Conservation (phyloP, 768 basidiomycete species). For the Paxillus involutus region DNA sequence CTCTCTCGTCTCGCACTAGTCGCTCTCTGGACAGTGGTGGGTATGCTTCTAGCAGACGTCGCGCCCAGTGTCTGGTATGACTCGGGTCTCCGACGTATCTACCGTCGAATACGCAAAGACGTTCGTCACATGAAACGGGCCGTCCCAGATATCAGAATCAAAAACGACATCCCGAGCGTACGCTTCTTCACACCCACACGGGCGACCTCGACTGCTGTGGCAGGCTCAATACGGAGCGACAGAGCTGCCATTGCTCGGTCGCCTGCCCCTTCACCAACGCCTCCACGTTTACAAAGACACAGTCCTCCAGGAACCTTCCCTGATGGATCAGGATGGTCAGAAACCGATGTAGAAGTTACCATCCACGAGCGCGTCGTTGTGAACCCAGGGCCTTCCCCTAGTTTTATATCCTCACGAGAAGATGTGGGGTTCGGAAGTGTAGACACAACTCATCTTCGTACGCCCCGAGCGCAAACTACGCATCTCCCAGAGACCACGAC, state of each 20-base stretch:
- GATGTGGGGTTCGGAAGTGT: conserved; percentile 6
- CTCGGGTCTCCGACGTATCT: conserved; percentile 35
- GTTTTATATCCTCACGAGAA: conserved; percentile 27
- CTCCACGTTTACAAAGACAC: conserved; percentile 22
- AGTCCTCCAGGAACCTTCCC: conserved; percentile 31
- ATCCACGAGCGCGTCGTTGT: conserved; percentile 13
- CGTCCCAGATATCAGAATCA: conserved; percentile 30
- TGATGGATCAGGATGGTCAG: conserved; percentile 30
- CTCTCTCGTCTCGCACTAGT: conserved; percentile 46
- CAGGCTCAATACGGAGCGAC: conserved; percentile 30
- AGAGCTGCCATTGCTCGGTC: conserved; percentile 29
- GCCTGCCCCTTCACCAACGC: conserved; percentile 15
- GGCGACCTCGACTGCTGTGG: conserved; percentile 12
- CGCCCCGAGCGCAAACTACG: conserved; percentile 3
- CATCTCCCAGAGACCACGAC: conserved; percentile 9
- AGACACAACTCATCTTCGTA: conserved; percentile 11
- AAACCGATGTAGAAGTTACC: conserved; percentile 28
- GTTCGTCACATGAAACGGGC: conserved; percentile 30
- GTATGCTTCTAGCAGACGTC: conserved; percentile 54
- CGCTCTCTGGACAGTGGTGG: conserved; percentile 51
- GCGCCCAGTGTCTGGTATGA: conserved; percentile 48
- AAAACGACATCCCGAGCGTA: conserved; percentile 31
- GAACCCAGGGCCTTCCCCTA: conserved; percentile 22
- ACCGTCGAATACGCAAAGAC: conserved; percentile 37
- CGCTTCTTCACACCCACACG: conserved; percentile 23